Conservation (phyloP, 139 green algal species). For the Chara braunii region DNA sequence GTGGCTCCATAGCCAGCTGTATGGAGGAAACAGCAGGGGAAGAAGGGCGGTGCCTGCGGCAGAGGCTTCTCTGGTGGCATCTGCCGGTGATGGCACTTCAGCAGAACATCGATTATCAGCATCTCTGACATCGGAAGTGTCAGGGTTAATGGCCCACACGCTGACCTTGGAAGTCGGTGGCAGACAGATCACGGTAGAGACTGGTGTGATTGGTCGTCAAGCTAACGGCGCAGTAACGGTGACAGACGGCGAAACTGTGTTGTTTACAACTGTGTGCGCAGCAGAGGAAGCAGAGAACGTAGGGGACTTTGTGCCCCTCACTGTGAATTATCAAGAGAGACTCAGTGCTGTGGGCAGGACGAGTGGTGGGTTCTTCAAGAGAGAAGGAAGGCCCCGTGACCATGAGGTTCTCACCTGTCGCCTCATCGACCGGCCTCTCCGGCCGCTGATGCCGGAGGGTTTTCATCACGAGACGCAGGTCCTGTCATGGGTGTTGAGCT, state of each 20-base stretch:
- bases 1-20: background rate
- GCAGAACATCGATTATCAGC: background rate
- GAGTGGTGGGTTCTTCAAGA: constrained; percentile 80
- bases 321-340: constrained; percentile 86
- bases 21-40: background rate
- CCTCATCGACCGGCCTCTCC: constrained; percentile 85
- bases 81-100: background rate
- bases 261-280: constrained; percentile 85
- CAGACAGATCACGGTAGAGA: constrained; percentile 72
- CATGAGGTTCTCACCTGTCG: constrained; percentile 67
- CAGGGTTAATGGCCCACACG: background rate
- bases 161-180: background rate
- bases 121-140: background rate
- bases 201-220: constrained; percentile 84
- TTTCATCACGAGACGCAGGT: constrained; percentile 87
- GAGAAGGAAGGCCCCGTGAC: constrained; percentile 77
- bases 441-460: constrained; percentile 82
- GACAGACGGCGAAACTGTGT: constrained; percentile 78
- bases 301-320: constrained; percentile 79
- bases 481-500: constrained; percentile 67
- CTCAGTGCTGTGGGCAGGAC: constrained; percentile 85
- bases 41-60: background rate
- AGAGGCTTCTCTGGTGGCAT: background rate
- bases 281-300: constrained; percentile 48
- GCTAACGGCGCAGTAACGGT: constrained; percentile 82